Conservation (phyloP, 2,329 filamentous ascomycete species). For the Lasiodiplodia sp. region DNA sequence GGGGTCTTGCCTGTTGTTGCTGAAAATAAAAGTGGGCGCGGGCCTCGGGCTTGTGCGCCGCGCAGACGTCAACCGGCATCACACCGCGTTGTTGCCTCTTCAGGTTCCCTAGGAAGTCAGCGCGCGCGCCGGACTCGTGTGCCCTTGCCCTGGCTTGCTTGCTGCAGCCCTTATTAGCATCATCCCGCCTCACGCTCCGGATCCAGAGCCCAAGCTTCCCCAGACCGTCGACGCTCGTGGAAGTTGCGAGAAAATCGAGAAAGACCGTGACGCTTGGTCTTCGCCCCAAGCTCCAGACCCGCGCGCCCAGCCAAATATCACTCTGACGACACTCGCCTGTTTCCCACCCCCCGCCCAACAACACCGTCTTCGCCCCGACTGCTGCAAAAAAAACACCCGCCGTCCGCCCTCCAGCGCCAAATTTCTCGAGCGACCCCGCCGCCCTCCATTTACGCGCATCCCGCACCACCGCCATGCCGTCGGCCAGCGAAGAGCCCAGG, state of each 20-base stretch:
- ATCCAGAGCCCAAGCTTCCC: conserved; percentile 11
- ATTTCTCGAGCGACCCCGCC: background rate
- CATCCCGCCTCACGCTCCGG: conserved; percentile 6
- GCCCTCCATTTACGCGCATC: conserved; percentile 3
- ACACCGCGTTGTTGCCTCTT: conserved; percentile 32
- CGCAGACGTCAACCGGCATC: conserved; percentile 23
- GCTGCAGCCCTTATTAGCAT: background rate
- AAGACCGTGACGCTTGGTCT: conserved; percentile 1
- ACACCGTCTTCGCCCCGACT: background rate
- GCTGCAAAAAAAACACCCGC: background rate
- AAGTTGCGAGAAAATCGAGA: conserved; percentile 28
- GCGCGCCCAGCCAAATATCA: conserved; percentile 10
- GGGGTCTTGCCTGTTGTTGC: conserved; percentile 4
- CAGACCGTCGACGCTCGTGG: conserved; percentile 23
- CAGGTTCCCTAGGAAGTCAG: conserved; percentile 17
- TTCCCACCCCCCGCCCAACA: background rate
- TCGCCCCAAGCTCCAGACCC: conserved; percentile 7
- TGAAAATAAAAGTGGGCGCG: conserved; percentile 27
- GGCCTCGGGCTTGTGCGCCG: conserved; percentile 18
- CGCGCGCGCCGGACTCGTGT: background rate
- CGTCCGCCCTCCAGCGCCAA: background rate
- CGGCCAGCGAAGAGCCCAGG: conserved; percentile 43
- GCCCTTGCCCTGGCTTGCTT: background rate
- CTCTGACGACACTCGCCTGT: conserved; percentile 15
- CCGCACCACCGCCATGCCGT: conserved; percentile 38